These are phyloP conservation scores for Aspergillus affinis DNA, from an alignment of 495 filamentous ascomycete genomes.

Conservation along the genomic window DNA sequence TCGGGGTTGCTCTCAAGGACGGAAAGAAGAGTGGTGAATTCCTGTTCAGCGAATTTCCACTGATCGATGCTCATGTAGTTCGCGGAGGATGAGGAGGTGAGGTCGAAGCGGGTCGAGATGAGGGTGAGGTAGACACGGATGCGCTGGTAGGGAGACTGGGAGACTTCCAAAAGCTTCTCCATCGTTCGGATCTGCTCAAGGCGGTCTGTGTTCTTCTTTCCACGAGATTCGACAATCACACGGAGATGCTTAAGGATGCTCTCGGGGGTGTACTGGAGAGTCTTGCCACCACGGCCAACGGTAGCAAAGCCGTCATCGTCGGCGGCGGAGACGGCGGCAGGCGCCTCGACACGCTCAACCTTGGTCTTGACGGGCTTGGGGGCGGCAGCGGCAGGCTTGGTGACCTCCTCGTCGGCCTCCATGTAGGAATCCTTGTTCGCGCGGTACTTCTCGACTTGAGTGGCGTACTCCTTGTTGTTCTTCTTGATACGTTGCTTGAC, in stretches of 20 bases:
- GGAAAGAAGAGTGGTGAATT: conserved; percentile 72
- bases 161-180: conserved; percentile 91
- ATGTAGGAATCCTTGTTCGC: conserved; percentile 83
- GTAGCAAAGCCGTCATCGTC: conserved; percentile 85
- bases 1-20: conserved; percentile 76
- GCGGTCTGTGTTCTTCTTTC: conserved; percentile 98
- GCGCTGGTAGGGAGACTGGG: conserved; percentile 86
- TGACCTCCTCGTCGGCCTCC: conserved; percentile 77
- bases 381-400: conserved; percentile 35
- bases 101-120: conserved; percentile 91
- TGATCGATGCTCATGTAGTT: conserved; percentile 93
- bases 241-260: conserved; percentile 97
- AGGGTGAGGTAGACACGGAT: conserved; percentile 91
- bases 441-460: conserved; percentile 83
- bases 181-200: conserved; percentile 92
- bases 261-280: conserved; percentile 88
- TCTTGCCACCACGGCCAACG: conserved; percentile 83
- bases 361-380: conserved; percentile 44
- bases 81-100: conserved; percentile 73
- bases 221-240: conserved; percentile 88
- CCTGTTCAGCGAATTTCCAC: conserved; percentile 91
- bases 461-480: conserved; percentile 92
- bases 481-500: conserved; percentile 97
- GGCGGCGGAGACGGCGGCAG: conserved; percentile 52
- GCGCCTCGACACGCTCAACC: conserved; percentile 45